Conservation (phyloP, 106 monocot species). For the Dioscorea dumetorum region DNA sequence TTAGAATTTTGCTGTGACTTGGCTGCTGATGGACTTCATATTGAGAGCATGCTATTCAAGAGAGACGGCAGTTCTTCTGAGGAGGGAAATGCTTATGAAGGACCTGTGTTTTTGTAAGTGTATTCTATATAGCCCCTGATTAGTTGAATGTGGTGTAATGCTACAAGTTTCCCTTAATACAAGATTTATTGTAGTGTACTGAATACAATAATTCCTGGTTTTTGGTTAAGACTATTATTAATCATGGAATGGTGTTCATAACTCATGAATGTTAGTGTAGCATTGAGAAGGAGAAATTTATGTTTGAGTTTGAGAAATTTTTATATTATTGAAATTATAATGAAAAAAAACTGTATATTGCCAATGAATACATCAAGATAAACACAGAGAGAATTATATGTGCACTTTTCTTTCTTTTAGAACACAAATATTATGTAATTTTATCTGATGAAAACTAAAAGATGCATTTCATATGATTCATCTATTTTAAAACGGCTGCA, state of each 20-base stretch:
- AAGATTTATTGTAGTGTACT: neutral
- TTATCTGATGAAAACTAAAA: neutral
- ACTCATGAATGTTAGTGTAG: neutral
- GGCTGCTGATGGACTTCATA: slow-evolving; percentile 42
- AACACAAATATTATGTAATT: neutral
- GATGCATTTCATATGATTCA: neutral
- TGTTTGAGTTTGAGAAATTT: no score
- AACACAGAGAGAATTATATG: neutral
- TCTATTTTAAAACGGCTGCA: slow-evolving; percentile 11
- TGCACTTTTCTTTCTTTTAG: neutral
- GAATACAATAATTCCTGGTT: neutral
- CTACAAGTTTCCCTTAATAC: neutral
- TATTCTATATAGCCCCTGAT: neutral
- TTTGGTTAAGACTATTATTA: neutral
- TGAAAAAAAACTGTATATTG: neutral
- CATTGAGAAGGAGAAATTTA: no score
- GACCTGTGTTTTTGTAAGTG: slow-evolving; percentile 74
- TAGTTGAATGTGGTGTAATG: neutral
- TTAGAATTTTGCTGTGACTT: slow-evolving; percentile 69
- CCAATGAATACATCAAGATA: neutral
- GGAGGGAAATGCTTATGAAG: slow-evolving; percentile 46
- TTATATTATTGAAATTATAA: neutral
- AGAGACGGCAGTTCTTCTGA: slow-evolving; percentile 25
- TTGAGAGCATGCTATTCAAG: slow-evolving; percentile 54
- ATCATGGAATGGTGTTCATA: neutral